A percentile compares a stretch with the other conserved stretches of the same genome.
phyloP scores from a whole-genome alignment of 23 red algal species.

The Chondrus crispus region DNA sequence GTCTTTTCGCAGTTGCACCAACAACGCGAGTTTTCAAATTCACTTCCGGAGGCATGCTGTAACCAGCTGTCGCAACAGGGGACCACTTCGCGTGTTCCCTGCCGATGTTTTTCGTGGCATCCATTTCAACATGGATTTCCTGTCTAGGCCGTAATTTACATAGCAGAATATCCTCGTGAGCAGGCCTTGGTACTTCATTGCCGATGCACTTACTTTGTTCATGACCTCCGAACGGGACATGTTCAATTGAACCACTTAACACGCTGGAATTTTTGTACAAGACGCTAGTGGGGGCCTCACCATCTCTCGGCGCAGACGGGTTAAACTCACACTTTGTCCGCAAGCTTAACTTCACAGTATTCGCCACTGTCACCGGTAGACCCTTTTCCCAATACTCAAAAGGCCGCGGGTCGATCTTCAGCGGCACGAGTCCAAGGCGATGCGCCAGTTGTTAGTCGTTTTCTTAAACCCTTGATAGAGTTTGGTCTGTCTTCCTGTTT shows the following conservation, averaged over 20 bases:
- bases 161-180: constrained; percentile 86
- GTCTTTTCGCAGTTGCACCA: constrained; percentile 19
- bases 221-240: constrained; percentile 62
- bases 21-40: constrained; percentile 20
- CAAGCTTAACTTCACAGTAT: constrained; percentile 68
- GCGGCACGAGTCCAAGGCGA: constrained; percentile 92
- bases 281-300: constrained; percentile 61
- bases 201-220: not conserved
- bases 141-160: constrained; percentile 88
- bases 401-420: constrained; percentile 63
- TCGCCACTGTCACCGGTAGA: constrained; percentile 27
- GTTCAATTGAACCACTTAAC: constrained; percentile 54
- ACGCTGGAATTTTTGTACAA: constrained; percentile 76
- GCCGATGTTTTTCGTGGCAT: constrained; percentile 81
- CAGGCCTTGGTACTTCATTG: constrained; percentile 21
- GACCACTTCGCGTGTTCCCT: constrained; percentile 96
- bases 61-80: constrained; percentile 85
- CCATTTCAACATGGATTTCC: constrained; percentile 80
- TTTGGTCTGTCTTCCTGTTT: no score
- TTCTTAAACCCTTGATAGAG: no score
- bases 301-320: constrained; percentile 39
- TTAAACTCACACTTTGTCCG: constrained; percentile 60
- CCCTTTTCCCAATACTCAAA: constrained; percentile 58
- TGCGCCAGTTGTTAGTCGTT: constrained; percentile 97
- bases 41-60: constrained; percentile 78